phyloP scores from a whole-genome alignment of 495 filamentous ascomycete genomes.

The Chaetomidium leptoderma region DNA sequence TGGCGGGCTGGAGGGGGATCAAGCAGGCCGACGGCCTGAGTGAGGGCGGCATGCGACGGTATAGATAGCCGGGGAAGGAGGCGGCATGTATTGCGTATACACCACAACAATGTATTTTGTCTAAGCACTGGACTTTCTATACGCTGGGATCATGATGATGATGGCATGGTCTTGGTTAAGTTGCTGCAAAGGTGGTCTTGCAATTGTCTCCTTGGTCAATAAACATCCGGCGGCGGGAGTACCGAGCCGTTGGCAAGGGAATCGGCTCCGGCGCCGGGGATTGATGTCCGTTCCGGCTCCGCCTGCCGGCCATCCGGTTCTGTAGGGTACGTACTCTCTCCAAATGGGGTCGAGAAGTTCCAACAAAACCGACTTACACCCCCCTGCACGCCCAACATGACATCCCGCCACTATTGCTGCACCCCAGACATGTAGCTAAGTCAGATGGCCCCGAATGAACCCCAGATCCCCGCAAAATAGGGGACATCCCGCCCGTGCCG shows the following conservation, averaged over 20 bases:
- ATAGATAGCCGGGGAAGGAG: background rate
- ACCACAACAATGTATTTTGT: slow-evolving; percentile 8
- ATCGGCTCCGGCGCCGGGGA: background rate
- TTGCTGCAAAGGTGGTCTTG: background rate
- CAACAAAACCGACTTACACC: background rate
- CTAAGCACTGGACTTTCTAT: background rate
- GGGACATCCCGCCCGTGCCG: background rate
- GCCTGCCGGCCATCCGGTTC: background rate
- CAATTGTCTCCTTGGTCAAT: background rate
- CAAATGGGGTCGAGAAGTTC: no score
- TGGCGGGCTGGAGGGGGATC: background rate
- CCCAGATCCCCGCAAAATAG: background rate
- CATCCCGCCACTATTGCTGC: background rate
- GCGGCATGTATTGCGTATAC: background rate
- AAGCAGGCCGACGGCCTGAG: background rate
- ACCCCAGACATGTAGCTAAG: background rate
- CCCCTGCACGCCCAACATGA: background rate
- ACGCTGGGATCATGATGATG: background rate
- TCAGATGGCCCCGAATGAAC: background rate
- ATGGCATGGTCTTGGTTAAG: background rate
- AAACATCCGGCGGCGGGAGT: background rate
- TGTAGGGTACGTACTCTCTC: no score
- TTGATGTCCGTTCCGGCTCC: background rate
- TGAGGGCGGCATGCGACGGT: background rate
- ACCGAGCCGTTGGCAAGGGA: background rate